phyloP scores from a whole-genome alignment of 73 alveolate species.

The Symbiodinium pilosum region DNA sequence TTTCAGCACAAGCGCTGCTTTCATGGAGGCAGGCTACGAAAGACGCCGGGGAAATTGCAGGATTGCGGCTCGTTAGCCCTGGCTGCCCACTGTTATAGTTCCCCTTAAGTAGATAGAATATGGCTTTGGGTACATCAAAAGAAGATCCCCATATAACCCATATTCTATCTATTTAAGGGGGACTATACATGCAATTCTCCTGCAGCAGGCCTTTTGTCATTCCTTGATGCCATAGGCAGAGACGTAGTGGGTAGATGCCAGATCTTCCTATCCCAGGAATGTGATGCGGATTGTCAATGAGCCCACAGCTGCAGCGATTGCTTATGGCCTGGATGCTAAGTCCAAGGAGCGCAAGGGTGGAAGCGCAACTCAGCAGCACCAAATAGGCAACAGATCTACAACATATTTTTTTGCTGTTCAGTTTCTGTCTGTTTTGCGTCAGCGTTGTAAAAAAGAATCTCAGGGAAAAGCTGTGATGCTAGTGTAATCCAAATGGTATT shows the following conservation, averaged over 20 bases:
- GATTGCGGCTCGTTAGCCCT: constrained; percentile 96
- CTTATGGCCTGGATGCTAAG: constrained; percentile 97
- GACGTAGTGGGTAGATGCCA: too few species aligned
- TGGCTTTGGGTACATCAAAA: too few species aligned
- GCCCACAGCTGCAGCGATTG: constrained; percentile 99
- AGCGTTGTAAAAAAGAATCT: too few species aligned
- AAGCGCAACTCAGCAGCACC: constrained; percentile 76
- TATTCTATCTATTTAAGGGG: too few species aligned
- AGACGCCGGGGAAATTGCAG: constrained; percentile 98
- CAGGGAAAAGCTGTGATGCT: too few species aligned
- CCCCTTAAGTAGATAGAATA: background rate
- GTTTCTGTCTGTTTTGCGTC: too few species aligned
- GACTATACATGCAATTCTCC: too few species aligned
- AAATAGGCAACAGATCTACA: background rate
- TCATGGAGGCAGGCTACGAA: constrained; percentile 97
- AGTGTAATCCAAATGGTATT: too few species aligned
- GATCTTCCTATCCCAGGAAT: too few species aligned
- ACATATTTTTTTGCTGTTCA: too few species aligned
- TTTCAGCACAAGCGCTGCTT: constrained; percentile 35
- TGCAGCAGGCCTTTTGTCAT: background rate
- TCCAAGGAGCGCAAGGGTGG: constrained; percentile 96
- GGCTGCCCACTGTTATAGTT: too few species aligned
- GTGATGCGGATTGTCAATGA: constrained; percentile 97
- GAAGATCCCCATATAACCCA: too few species aligned
- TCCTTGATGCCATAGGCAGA: background rate